Evolutionary conservation across 345 rosid genomes (phyloP).

Genomic region (Cardamine occulta): DNA sequence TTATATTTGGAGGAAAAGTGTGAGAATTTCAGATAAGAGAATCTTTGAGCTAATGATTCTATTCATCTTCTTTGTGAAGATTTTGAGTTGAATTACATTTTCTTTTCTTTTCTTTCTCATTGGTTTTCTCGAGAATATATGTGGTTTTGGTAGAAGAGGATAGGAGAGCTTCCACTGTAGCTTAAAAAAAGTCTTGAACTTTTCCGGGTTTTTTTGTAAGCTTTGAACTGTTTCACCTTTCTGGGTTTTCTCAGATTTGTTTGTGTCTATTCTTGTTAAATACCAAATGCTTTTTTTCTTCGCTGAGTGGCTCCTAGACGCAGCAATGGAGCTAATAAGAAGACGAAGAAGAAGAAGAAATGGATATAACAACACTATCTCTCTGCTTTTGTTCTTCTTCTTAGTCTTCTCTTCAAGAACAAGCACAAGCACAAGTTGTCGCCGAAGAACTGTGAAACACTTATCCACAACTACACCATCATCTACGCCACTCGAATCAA

Average conservation of each 20-base stretch:
- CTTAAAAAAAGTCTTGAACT: not conserved
- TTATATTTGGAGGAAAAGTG: conserved; percentile 2
- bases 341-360: conserved; percentile 52
- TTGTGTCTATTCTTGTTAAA: conserved; percentile 29
- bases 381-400: conserved; percentile 46
- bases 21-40: conserved; percentile 46
- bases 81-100: conserved; percentile 42
- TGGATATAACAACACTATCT: conserved; percentile 29
- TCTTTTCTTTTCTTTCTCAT: conserved; percentile 15
- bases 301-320: conserved; percentile 24
- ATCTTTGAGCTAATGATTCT: conserved; percentile 49
- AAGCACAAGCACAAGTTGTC: conserved; percentile 52
- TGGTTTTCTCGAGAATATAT: conserved; percentile 39
- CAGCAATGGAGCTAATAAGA: conserved; percentile 53
- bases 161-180: conserved; percentile 41
- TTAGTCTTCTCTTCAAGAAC: conserved; percentile 34
- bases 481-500: conserved; percentile 50
- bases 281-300: conserved; percentile 30
- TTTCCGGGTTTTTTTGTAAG: conserved; percentile 32
- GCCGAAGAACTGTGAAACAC: conserved; percentile 51
- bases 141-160: conserved; percentile 36
- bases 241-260: conserved; percentile 38
- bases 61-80: conserved; percentile 56
- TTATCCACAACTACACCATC: conserved; percentile 48
- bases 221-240: conserved; percentile 36